Evolutionary conservation across 139 green algal species (phyloP).

Genomic region (Chlorella sorokiniana): DNA sequence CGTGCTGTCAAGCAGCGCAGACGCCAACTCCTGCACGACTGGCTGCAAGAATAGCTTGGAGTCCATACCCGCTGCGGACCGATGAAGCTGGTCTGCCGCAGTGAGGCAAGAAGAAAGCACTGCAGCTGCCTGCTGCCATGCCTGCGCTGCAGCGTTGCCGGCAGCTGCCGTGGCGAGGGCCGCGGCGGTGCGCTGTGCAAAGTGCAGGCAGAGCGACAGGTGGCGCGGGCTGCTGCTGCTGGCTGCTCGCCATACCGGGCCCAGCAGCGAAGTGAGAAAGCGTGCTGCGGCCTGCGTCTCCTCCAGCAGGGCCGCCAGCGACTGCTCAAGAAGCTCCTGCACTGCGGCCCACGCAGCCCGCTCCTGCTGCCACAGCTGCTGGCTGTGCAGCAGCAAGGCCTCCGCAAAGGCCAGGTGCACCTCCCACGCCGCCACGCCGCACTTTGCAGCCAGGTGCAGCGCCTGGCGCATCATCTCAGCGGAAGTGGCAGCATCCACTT

Average conservation of each 20-base stretch:
- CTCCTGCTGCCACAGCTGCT: slow-evolving; percentile 12
- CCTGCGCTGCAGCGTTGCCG: neutral
- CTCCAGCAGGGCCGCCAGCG: neutral
- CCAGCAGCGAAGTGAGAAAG: neutral
- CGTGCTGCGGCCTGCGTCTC: neutral
- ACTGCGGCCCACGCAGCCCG: neutral
- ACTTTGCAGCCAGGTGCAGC: neutral
- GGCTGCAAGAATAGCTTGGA: slow-evolving; percentile 23
- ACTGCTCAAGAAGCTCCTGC: neutral
- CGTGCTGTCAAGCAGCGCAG: neutral
- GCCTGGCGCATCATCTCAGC: slow-evolving; percentile 1
- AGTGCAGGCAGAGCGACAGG: slow-evolving; percentile 6
- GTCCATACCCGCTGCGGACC: neutral
- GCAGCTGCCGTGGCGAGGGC: neutral
- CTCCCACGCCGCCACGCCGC: slow-evolving; percentile 14
- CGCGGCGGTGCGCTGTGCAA: neutral
- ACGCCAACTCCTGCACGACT: slow-evolving; percentile 10
- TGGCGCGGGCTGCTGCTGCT: slow-evolving; percentile 3
- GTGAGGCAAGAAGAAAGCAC: neutral
- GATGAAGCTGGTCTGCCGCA: neutral
- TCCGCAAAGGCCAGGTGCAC: slow-evolving; percentile 20
- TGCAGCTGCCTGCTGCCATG: neutral
- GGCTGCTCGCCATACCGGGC: neutral
- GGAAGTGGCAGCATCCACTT: neutral
- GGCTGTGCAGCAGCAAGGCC: neutral